A percentile compares a stretch with the other conserved stretches of the same genome.
phyloP scores from a whole-genome alignment of 2,329 filamentous ascomycete genomes.

The Ceratocystis diversiconidia region DNA sequence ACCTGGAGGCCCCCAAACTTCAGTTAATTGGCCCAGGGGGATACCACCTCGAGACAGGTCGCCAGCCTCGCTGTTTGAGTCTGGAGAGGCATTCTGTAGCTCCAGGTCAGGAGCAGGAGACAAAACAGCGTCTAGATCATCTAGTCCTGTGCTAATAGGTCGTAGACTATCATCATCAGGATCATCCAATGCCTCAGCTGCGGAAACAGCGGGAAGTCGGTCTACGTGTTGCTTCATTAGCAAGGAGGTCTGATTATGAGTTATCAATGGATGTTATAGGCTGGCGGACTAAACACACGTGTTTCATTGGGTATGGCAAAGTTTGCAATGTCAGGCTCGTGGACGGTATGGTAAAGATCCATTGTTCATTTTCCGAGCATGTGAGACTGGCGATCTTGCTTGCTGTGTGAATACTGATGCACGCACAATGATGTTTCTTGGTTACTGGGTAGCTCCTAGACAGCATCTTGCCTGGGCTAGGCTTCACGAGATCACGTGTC shows the following conservation, averaged over 20 bases:
- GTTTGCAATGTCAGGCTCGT: slow-evolving; percentile 46
- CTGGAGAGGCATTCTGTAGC: neutral
- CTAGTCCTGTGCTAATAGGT: slow-evolving; percentile 42
- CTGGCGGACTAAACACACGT: slow-evolving; percentile 30
- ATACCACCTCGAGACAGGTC: slow-evolving; percentile 39
- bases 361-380: slow-evolving; percentile 25
- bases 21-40: slow-evolving; percentile 62
- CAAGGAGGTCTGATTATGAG: neutral
- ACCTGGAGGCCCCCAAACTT: slow-evolving; percentile 78
- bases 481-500: neutral
- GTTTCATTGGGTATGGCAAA: slow-evolving; percentile 39
- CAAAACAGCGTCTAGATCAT: slow-evolving; percentile 37
- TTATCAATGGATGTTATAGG: neutral
- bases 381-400: neutral
- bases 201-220: slow-evolving; percentile 62
- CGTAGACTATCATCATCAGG: slow-evolving; percentile 37
- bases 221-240: slow-evolving; percentile 33
- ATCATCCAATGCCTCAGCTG: slow-evolving; percentile 54
- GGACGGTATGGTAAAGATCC: slow-evolving; percentile 42
- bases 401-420: neutral
- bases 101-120: neutral
- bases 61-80: neutral
- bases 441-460: neutral
- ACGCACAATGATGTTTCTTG: neutral
- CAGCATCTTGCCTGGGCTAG: neutral